Evolutionary conservation across 768 basidiomycete genomes (phyloP).

Genomic region (Kwoniella europaea): DNA sequence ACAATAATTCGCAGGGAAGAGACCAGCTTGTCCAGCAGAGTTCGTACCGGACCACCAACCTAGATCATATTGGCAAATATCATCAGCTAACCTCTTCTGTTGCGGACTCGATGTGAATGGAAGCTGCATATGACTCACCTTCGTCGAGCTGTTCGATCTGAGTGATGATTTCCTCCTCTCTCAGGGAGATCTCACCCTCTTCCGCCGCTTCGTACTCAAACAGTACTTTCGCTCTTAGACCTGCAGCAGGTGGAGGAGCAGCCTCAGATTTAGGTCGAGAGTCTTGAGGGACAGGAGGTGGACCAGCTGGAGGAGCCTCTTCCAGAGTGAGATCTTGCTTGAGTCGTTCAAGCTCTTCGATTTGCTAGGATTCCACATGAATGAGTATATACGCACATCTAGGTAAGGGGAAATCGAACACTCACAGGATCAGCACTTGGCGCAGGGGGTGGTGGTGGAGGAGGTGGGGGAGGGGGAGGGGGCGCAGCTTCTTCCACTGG

Average conservation of each 20-base stretch:
- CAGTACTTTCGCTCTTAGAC: conserved; percentile 73
- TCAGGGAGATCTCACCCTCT: conserved; percentile 80
- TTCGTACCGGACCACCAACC: conserved; percentile 89
- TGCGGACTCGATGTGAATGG: neutral
- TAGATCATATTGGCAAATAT: conserved; percentile 15
- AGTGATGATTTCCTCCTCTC: conserved; percentile 80
- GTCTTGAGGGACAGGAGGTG: conserved; percentile 53
- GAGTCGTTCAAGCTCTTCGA: conserved; percentile 50
- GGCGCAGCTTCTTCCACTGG: conserved; percentile 37
- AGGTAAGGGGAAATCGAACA: neutral
- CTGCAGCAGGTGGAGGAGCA: conserved; percentile 57
- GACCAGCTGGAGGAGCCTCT: conserved; percentile 44
- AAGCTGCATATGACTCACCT: conserved; percentile 54
- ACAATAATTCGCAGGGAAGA: conserved; percentile 94
- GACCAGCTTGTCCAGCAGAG: conserved; percentile 71
- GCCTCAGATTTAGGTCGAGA: conserved; percentile 53
- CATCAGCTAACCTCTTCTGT: neutral
- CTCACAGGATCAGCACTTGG: conserved; percentile 42
- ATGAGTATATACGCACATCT: neutral
- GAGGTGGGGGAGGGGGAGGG: conserved; percentile 54
- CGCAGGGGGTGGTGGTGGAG: conserved; percentile 46
- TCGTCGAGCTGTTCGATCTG: conserved; percentile 83
- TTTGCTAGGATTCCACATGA: conserved; percentile 29
- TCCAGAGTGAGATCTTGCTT: conserved; percentile 50
- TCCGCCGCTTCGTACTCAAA: conserved; percentile 80